Evolutionary conservation across 345 rosid species (phyloP).

Genomic region (Sapria himalayana): DNA sequence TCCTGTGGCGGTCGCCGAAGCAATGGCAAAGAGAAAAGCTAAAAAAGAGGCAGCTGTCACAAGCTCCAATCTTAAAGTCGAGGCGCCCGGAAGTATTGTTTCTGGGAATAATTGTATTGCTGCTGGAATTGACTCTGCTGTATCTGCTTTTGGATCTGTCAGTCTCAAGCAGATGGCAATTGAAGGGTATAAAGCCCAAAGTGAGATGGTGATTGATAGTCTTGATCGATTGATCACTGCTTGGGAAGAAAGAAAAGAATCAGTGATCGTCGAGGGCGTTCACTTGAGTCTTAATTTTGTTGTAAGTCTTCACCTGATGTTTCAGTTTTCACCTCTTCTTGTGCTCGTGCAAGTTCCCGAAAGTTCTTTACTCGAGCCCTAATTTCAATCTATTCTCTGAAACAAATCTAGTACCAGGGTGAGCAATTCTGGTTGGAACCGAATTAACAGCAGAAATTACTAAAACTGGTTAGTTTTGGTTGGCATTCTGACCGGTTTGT

Average conservation of each 20-base stretch:
- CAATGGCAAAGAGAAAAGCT: slow-evolving; percentile 60
- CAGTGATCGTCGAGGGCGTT: slow-evolving; percentile 96
- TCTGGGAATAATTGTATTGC: slow-evolving; percentile 28
- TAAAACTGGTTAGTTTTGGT: no score
- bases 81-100: slow-evolving; percentile 15
- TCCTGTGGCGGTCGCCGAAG: slow-evolving; percentile 81
- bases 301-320: slow-evolving; percentile 37
- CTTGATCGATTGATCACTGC: slow-evolving; percentile 90
- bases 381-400: no score
- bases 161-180: slow-evolving; percentile 85
- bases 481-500: no score
- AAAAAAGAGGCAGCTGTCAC: slow-evolving; percentile 32
- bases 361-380: no score
- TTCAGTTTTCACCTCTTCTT: slow-evolving; percentile 2
- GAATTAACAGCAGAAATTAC: no score
- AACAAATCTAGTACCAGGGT: no score
- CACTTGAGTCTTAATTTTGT: slow-evolving; percentile 98
- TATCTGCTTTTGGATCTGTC: slow-evolving; percentile 24
- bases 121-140: no score
- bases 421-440: no score
- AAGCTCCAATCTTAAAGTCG: slow-evolving; percentile 25
- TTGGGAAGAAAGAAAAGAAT: slow-evolving; percentile 96
- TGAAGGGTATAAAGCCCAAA: slow-evolving; percentile 94
- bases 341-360: no score
- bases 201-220: slow-evolving; percentile 98